phyloP scores from a whole-genome alignment of 2,329 filamentous ascomycete species.

The Hypoxylon sp. region DNA sequence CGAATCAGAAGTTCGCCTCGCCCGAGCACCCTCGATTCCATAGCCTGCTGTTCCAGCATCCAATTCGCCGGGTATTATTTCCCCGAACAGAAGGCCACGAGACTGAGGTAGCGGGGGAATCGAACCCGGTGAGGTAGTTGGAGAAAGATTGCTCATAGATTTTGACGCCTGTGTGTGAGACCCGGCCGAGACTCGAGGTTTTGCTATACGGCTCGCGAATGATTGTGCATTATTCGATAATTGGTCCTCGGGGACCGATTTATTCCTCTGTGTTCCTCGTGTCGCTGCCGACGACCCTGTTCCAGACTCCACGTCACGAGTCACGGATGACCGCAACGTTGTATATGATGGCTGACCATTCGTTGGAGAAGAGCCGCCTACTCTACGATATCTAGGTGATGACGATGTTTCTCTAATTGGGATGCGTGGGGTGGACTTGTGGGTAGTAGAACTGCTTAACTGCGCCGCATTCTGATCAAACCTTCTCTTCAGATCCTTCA shows the following conservation, averaged over 20 bases:
- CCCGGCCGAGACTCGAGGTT: conserved; percentile 62
- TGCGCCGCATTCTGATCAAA: conserved; percentile 75
- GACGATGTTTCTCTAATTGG: conserved; percentile 56
- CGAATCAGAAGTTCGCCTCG: conserved; percentile 80
- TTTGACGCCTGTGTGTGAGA: conserved; percentile 59
- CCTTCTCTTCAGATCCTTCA: conserved; percentile 83
- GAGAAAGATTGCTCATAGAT: conserved; percentile 61
- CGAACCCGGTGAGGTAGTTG: conserved; percentile 50
- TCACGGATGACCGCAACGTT: conserved; percentile 58
- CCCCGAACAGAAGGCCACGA: conserved; percentile 78
- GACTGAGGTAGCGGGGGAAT: conserved; percentile 54
- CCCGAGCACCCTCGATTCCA: conserved; percentile 70
- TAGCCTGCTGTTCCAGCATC: conserved; percentile 69
- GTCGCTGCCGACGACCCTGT: conserved; percentile 51
- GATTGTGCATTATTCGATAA: conserved; percentile 70
- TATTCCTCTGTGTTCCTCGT: conserved; percentile 62
- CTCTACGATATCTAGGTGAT: conserved; percentile 55
- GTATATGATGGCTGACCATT: conserved; percentile 60
- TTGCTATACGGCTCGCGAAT: conserved; percentile 72
- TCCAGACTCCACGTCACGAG: conserved; percentile 54
- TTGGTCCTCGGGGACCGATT: conserved; percentile 66
- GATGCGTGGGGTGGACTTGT: conserved; percentile 56
- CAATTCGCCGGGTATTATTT: conserved; percentile 75
- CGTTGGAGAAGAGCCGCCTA: conserved; percentile 47
- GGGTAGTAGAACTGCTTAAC: conserved; percentile 54